A percentile compares a stretch with the other conserved stretches of the same genome.
phyloP scores from a whole-genome alignment of 1,139 yeast species.

The Pichia cactophila region DNA sequence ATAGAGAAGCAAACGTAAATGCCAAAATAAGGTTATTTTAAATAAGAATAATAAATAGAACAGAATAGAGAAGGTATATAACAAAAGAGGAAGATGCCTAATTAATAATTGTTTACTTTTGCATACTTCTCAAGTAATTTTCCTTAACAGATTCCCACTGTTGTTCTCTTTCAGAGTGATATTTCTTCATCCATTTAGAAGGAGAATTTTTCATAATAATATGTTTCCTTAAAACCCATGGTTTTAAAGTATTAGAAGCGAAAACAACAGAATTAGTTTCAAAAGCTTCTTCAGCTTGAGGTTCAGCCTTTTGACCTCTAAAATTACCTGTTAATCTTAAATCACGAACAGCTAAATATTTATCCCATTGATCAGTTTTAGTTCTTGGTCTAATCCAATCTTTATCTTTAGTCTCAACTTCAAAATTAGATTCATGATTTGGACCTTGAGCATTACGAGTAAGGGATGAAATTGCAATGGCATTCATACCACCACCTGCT shows the following conservation, averaged over 20 bases:
- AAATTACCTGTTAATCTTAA: conserved; percentile 64
- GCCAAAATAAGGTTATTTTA: neutral
- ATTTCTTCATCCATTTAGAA: conserved; percentile 29
- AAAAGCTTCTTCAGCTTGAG: conserved; percentile 70
- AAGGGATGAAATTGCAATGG: conserved; percentile 23
- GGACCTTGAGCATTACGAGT: conserved; percentile 29
- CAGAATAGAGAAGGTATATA: conserved; percentile 1
- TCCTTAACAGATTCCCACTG: conserved; percentile 52
- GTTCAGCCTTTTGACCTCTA: conserved; percentile 62
- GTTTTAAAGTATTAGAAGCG: conserved; percentile 26
- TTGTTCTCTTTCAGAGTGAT: conserved; percentile 38
- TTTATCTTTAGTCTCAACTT: conserved; percentile 22
- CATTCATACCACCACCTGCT: conserved; percentile 44
- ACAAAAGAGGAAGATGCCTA: neutral
- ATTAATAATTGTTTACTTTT: conserved; percentile 14
- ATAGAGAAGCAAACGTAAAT: too few species aligned
- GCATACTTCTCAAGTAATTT: conserved; percentile 42
- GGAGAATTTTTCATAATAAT: conserved; percentile 32
- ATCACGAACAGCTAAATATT: conserved; percentile 51
- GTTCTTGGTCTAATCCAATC: conserved; percentile 39
- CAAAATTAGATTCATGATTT: conserved; percentile 23
- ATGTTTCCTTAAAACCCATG: conserved; percentile 31
- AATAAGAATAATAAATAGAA: conserved; percentile 1
- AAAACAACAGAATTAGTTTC: conserved; percentile 41
- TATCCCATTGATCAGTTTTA: conserved; percentile 55